Base-by-base conservation (phyloP, 306 rosid species). In the Casuarina glauca region DNA sequence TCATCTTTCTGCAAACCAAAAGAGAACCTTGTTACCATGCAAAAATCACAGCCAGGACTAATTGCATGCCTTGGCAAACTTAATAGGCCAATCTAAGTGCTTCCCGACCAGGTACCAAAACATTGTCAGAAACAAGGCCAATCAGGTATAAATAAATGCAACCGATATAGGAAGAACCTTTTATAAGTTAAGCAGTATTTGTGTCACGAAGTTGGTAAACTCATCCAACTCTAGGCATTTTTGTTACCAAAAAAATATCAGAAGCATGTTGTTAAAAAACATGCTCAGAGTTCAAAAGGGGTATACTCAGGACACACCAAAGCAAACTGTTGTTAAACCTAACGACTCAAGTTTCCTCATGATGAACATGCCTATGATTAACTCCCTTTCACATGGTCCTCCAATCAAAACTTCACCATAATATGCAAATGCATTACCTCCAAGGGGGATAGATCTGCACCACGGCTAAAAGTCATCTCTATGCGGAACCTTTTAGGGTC, bases 381-480 rank as follows among this genome's bases (percentile, higher is more conserved):
- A n/a, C 71, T 42, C 46, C 46, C 42, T 41, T 36, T 35, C 12
- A 73, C 53, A 44, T 42, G 26, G 50, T 43, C 38, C 67, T 77
- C 42, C 36, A 46, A 50, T 44, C 53, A 43, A 26, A 69, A 75
- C 70, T 62, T 72, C 68, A 51, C 49, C 66, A 64, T 51, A 73
- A 69, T 69, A 26, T 68, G 19, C 52, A 76, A 16, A 72, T 73
- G 73, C 71, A 79, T 86, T 92, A 95, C 99, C 99, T 93, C 87
- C 82, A 95, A 76, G 17, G 97, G 97, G 62, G 93, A 91, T 78
- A 95, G 88, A 87, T 95, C 99, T 19, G 99, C 97, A 68, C 99
- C 99, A 38, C 97, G 96, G 85, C 99, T 95, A 71, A 86, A 95
- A 48, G 97, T 89, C 89, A 95, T 74, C 82, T 95, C 99, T 55